Conservation (phyloP, 2,329 filamentous ascomycete genomes). For the Westerdykella sp. region DNA sequence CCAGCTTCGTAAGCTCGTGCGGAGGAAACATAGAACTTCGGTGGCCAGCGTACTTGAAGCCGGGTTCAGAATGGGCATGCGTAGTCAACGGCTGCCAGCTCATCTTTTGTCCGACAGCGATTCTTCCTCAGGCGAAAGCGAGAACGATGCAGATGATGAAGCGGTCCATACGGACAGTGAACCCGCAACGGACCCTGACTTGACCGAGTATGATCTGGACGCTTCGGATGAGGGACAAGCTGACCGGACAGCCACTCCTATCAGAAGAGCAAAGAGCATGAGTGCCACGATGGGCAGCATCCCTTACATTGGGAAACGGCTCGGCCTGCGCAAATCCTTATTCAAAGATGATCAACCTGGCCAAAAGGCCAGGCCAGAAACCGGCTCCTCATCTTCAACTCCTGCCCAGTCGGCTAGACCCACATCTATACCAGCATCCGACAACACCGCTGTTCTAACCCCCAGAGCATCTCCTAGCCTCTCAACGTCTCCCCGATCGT, state of each 20-base stretch:
- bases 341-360: conserved; percentile 18
- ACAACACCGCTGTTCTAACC: conserved; percentile 23
- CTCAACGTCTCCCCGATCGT: conserved; percentile 12
- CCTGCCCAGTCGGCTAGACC: conserved; percentile 7
- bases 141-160: conserved; percentile 21
- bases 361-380: conserved; percentile 13
- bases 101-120: conserved; percentile 48
- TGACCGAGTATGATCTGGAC: conserved; percentile 32
- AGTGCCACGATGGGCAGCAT: conserved; percentile 11
- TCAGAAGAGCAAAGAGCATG: conserved; percentile 17
- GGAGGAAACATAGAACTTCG: conserved; percentile 49
- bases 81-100: conserved; percentile 64
- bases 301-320: conserved; percentile 21
- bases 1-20: conserved; percentile 57
- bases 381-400: conserved; percentile 19
- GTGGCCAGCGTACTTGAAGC: conserved; percentile 46
- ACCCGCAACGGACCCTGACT: conserved; percentile 25
- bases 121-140: conserved; percentile 36
- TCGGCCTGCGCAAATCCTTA: conserved; percentile 23
- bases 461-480: conserved; percentile 10
- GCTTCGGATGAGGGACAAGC: conserved; percentile 26
- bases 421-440: conserved; percentile 12
- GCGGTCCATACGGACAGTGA: conserved; percentile 27
- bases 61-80: conserved; percentile 65
- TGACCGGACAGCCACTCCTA: conserved; percentile 10